Conservation (phyloP, 371 early-diverging fungal genomes). For the Zychaea mexicana region DNA sequence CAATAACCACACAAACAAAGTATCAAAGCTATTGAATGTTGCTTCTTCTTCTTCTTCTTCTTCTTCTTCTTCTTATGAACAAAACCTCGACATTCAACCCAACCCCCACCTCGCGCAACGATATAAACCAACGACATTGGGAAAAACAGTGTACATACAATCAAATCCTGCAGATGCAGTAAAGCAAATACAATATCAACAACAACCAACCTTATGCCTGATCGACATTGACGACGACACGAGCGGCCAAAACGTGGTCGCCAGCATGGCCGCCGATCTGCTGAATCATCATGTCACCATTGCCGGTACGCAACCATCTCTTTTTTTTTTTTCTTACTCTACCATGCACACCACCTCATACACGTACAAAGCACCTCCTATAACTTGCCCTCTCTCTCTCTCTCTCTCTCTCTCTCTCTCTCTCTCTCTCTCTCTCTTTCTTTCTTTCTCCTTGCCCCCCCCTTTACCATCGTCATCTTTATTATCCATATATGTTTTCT, state of each 20-base stretch:
- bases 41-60: too few relatives aligned
- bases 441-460: constrained; percentile 3
- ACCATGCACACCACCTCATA: too few relatives aligned
- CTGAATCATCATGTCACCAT: constrained; percentile 4
- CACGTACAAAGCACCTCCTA: too few relatives aligned
- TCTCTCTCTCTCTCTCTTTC: background rate
- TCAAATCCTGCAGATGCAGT: constrained; percentile 29
- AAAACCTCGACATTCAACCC: too few relatives aligned
- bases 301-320: constrained; percentile 9
- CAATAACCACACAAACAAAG: too few relatives aligned
- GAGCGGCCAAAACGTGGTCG: constrained; percentile 2
- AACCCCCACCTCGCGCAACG: too few relatives aligned
- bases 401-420: background rate
- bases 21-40: too few relatives aligned
- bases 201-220: constrained; percentile 9
- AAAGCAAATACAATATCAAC: constrained; percentile 13
- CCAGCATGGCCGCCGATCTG: constrained; percentile 2
- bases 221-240: constrained; percentile 18
- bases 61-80: too few relatives aligned
- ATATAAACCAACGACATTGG: too few relatives aligned
- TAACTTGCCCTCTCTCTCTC: too few relatives aligned
- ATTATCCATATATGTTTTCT: too few relatives aligned
- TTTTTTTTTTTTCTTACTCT: constrained; percentile 4
- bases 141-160: constrained; percentile 33
- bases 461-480: too few relatives aligned